Evolutionary conservation across 176 grass and related monocot species (phyloP).

Genomic region (Themeda triandra): DNA sequence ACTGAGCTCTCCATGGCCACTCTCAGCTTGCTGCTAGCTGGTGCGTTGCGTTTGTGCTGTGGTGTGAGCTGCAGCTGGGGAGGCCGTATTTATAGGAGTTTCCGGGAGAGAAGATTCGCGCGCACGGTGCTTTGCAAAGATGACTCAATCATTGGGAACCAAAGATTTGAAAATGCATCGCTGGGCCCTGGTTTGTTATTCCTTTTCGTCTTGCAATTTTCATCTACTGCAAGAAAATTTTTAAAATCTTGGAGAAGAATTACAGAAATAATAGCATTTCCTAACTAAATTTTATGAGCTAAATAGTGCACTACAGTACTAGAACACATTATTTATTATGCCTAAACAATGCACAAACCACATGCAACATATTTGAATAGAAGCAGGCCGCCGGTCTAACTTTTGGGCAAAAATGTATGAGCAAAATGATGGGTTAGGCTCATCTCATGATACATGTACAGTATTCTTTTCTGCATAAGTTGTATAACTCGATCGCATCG

Average conservation of each 20-base stretch:
- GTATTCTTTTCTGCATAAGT: background rate
- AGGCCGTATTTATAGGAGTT: conserved; percentile 39
- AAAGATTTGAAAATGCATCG: conserved; percentile 14
- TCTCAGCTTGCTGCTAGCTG: background rate
- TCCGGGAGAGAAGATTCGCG: background rate
- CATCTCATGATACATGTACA: background rate
- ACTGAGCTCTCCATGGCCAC: conserved; percentile 49
- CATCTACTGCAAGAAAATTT: background rate
- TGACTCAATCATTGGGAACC: conserved; percentile 35
- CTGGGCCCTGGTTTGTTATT: background rate
- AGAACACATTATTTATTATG: background rate
- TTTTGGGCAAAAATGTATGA: background rate
- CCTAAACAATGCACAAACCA: background rate
- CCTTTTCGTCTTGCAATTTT: background rate
- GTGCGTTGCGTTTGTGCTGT: background rate
- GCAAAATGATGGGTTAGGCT: background rate
- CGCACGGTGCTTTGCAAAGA: conserved; percentile 11
- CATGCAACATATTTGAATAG: background rate
- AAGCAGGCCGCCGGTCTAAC: background rate
- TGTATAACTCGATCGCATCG: background rate
- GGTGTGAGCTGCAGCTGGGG: conserved; percentile 1
- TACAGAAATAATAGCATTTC: background rate
- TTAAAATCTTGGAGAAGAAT: background rate
- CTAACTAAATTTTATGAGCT: background rate
- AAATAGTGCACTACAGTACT: background rate